phyloP scores from a whole-genome alignment of 2,329 filamentous ascomycete species.

The Plenodomus biglobosus region DNA sequence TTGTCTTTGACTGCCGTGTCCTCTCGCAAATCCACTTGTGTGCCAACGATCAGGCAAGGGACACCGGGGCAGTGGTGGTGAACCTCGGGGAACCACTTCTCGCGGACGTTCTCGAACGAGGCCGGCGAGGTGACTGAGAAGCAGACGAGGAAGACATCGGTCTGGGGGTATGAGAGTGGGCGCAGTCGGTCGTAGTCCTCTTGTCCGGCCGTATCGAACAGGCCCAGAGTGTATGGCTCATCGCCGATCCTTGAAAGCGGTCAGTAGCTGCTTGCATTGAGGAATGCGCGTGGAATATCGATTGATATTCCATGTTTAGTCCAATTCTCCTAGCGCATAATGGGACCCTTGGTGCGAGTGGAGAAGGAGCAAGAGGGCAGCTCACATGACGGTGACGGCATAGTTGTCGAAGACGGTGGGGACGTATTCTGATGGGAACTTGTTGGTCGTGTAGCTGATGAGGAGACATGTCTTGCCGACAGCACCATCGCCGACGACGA shows the following conservation, averaged over 20 bases:
- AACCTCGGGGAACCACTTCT: constrained; percentile 99
- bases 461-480: constrained; percentile 98
- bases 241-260: constrained; percentile 80
- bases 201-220: constrained; percentile 98
- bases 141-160: constrained; percentile 97
- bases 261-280: constrained; percentile 23
- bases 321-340: too few relatives aligned
- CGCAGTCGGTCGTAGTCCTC: constrained; percentile 98
- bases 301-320: too few relatives aligned
- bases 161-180: constrained; percentile 96
- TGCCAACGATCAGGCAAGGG: constrained; percentile 95
- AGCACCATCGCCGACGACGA: constrained; percentile 98
- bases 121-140: constrained; percentile 97
- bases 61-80: constrained; percentile 98
- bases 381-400: constrained; percentile 99
- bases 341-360: too few relatives aligned
- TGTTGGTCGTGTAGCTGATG: constrained; percentile 99
- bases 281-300: too few relatives aligned
- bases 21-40: constrained; percentile 93
- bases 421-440: constrained; percentile 99
- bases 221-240: constrained; percentile 93
- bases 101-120: constrained; percentile 97
- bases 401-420: constrained; percentile 99
- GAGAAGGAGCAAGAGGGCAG: constrained; percentile 12
- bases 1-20: constrained; percentile 87